Evolutionary conservation across 306 rosid genomes (phyloP).

Genomic region (Bauhinia variegata): DNA sequence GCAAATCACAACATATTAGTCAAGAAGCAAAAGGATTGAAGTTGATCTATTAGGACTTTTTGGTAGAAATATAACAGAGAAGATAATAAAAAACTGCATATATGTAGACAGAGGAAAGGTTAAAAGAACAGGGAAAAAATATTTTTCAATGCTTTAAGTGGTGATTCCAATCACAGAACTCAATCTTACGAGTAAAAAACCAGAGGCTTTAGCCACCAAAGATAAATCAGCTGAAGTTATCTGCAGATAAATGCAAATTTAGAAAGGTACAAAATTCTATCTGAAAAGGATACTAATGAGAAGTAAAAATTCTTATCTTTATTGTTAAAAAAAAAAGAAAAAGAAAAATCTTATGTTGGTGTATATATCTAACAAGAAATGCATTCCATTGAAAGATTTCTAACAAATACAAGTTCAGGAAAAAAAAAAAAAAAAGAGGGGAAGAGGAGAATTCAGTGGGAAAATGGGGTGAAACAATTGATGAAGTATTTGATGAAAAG

Average conservation of each 20-base stretch:
- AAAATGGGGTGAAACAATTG: too few species aligned
- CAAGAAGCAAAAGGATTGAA: too few species aligned
- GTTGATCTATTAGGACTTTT: constrained; percentile 10
- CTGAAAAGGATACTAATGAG: constrained; percentile 27
- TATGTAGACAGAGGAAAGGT: not conserved
- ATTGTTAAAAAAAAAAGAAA: too few species aligned
- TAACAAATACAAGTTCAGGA: constrained; percentile 37
- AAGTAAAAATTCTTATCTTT: not conserved
- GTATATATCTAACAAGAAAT: constrained; percentile 18
- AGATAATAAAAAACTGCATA: not conserved
- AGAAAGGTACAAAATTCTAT: constrained; percentile 26
- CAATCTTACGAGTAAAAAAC: constrained; percentile 79
- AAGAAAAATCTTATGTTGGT: too few species aligned
- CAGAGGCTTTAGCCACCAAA: constrained; percentile 70
- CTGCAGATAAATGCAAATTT: constrained; percentile 51
- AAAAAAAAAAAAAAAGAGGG: not conserved
- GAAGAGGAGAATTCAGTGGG: not conserved
- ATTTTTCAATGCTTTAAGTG: constrained; percentile 28
- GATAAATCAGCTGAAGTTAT: constrained; percentile 70
- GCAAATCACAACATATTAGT: too few species aligned
- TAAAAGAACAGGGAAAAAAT: not conserved
- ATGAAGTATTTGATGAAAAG: too few species aligned
- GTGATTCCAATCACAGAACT: constrained; percentile 20
- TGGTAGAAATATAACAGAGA: not conserved
- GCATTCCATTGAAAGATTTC: constrained; percentile 36